Percentiles rank a stretch among this genome's conserved stretches.
Conservation (phyloP, 306 rosid species). For the Hippophae gyantsensis region DNA sequence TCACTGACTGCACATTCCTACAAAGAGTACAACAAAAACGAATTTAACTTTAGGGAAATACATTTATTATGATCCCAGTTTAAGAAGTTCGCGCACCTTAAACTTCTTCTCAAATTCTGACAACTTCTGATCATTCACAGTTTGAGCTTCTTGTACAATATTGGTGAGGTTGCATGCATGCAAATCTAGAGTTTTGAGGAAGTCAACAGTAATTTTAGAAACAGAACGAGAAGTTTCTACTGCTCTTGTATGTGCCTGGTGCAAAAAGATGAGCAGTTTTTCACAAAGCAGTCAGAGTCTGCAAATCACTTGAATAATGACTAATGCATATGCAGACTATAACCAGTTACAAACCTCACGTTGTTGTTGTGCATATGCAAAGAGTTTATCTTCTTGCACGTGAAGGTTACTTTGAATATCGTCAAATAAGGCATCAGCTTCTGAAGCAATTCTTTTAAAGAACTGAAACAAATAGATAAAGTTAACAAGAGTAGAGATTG, state of each 20-base stretch:
- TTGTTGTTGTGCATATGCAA: conserved; percentile 82
- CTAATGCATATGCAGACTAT: not conserved
- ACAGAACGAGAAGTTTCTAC: conserved; percentile 74
- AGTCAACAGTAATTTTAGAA: conserved; percentile 79
- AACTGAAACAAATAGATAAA: conserved; percentile 49
- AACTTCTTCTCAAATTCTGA: conserved; percentile 84
- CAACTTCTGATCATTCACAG: conserved; percentile 65
- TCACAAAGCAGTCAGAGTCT: conserved; percentile 3
- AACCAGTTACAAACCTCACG: conserved; percentile 50
- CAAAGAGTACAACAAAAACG: conserved; percentile 5
- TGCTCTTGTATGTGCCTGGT: conserved; percentile 88
- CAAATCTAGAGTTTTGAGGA: conserved; percentile 66
- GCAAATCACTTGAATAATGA: conserved; percentile 15
- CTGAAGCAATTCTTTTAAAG: conserved; percentile 84
- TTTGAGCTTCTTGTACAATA: conserved; percentile 79
- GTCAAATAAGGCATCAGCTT: conserved; percentile 74
- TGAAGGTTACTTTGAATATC: conserved; percentile 88
- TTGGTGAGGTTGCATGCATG: conserved; percentile 78
- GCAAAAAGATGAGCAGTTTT: conserved; percentile 1
- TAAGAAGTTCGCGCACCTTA: conserved; percentile 48
- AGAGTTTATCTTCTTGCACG: conserved; percentile 77
- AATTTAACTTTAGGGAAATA: conserved; percentile 4
- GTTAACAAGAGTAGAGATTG: conserved; percentile 22
- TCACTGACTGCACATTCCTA: conserved; percentile 95
- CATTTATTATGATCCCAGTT: conserved; percentile 6